Evolutionary conservation across 2,329 filamentous ascomycete species (phyloP), one percentile per base, ranked within the genome.

Genomic region (Alternaria sp.): DNA sequence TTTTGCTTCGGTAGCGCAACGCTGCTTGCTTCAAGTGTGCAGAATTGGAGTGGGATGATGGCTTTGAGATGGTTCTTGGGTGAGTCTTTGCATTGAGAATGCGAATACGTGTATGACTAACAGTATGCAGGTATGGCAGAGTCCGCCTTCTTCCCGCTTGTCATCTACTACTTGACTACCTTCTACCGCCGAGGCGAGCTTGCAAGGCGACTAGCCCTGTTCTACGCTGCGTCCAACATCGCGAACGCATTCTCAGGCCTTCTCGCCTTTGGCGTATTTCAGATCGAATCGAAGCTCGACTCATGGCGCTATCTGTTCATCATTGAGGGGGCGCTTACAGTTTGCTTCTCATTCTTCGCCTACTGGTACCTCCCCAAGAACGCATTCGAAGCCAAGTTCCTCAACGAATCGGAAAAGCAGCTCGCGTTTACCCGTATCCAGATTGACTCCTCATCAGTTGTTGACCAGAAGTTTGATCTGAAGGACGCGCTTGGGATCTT

Each of bases 141-240:
- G 73, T 84, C 84, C 2, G 90, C 86, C 3, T 92, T 92, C 79
- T 92, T 91, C 72, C 90, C 90, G 0, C 79, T 91, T 5, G 89
- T 91, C 19, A 88, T 89, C 64, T 89, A 88, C 77, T 89, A 89
- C 64, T 75, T 83, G 52, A 84, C 83, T 1, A 82, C 81, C 1
- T 93, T 93, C 77, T 93, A 93, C 76, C 86, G 89, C 15, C 86
- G 91, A 57, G 88, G 87, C 30, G 91, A 93, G 75, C 85, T 93
- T 4, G 90, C 90, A 6, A 84, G 90, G 9, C 87, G 91, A 4
- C 82, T 93, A 1, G 90, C 90, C 36, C 81, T 93, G 62, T 93
- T 93, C 81, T 94, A 93, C 70, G 91, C 91, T 0, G 91, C 91
- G 0, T 89, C 87, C 23, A 91, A 90, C 72, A 91, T 94, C 62